A percentile compares a stretch with the other conserved stretches of the same genome.
Conservation (phyloP, 73 alveolate genomes). For the Blepharisma stoltei region DNA sequence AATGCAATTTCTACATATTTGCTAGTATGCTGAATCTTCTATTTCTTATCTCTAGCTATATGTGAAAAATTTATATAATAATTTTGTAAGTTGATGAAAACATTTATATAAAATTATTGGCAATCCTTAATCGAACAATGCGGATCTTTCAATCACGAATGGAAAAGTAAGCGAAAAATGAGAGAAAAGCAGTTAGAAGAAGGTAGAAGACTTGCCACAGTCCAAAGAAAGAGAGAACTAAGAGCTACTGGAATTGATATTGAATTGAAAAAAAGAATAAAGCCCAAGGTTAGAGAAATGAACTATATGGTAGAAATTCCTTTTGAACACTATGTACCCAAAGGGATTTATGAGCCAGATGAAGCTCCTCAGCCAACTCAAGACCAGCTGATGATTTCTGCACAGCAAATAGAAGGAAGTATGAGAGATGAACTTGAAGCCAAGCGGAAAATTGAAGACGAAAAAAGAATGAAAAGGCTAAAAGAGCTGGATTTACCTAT, state of each 20-base stretch:
- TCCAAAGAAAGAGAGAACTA: constrained; percentile 95
- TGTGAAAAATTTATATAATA: not conserved
- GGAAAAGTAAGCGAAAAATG: constrained; percentile 89
- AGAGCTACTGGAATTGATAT: constrained; percentile 96
- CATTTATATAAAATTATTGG: not conserved
- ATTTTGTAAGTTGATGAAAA: not conserved
- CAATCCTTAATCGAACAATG: not conserved
- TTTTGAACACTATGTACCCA: constrained; percentile 86
- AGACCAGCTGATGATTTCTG: constrained; percentile 65
- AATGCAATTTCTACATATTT: too few relatives aligned
- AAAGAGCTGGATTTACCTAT: constrained; percentile 88
- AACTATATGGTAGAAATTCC: constrained; percentile 93
- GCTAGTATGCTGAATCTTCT: too few relatives aligned
- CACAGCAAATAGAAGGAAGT: constrained; percentile 75
- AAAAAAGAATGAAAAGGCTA: constrained; percentile 85
- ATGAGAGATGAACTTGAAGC: constrained; percentile 95
- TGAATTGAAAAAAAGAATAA: constrained; percentile 55
- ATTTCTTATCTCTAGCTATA: not conserved
- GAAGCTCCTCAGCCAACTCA: constrained; percentile 70
- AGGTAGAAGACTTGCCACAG: constrained; percentile 96
- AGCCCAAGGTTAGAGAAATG: constrained; percentile 82
- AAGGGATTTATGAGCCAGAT: constrained; percentile 76
- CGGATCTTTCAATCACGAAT: too few relatives aligned
- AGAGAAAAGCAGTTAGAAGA: constrained; percentile 99
- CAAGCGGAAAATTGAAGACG: constrained; percentile 82